Evolutionary conservation across 1,284 basidiomycete genomes (phyloP).

Genomic region (Tilletia caries): DNA sequence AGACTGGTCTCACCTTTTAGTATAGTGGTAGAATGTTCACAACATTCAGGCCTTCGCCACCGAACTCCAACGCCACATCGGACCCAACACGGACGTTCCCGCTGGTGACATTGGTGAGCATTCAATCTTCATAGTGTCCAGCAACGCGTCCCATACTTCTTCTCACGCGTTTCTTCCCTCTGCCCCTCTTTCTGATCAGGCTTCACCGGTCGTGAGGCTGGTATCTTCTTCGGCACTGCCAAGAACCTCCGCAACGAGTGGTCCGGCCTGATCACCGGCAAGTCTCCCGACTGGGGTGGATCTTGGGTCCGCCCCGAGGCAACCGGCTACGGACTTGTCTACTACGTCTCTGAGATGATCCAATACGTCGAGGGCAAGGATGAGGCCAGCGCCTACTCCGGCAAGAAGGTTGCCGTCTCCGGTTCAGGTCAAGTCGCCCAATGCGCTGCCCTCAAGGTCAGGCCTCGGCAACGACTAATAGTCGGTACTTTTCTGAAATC

Average conservation of each 20-base stretch:
- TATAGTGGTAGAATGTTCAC: too few relatives aligned
- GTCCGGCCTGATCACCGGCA: constrained; percentile 72
- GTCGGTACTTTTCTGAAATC: too few relatives aligned
- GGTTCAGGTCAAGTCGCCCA: constrained; percentile 69
- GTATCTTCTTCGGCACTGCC: constrained; percentile 57
- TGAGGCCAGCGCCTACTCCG: constrained; percentile 55
- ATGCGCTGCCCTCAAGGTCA: constrained; percentile 73
- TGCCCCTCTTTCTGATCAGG: too few relatives aligned
- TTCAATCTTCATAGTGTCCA: too few relatives aligned
- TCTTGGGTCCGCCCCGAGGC: constrained; percentile 43
- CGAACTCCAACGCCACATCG: too few relatives aligned
- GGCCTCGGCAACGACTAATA: too few relatives aligned
- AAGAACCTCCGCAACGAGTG: constrained; percentile 73
- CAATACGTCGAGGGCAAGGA: constrained; percentile 50
- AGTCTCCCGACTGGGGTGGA: constrained; percentile 68
- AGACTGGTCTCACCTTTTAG: too few relatives aligned
- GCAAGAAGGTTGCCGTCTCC: constrained; percentile 68
- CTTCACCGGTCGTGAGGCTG: constrained; percentile 34
- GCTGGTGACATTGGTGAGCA: too few relatives aligned
- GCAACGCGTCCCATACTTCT: too few relatives aligned
- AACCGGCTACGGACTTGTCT: constrained; percentile 69
- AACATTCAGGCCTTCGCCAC: too few relatives aligned
- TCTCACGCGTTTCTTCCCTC: too few relatives aligned
- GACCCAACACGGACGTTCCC: too few relatives aligned
- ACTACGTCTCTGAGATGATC: constrained; percentile 70